Base-by-base conservation (phyloP, 2,329 filamentous ascomycete species). In the Neoarthrinium moseri region DNA sequence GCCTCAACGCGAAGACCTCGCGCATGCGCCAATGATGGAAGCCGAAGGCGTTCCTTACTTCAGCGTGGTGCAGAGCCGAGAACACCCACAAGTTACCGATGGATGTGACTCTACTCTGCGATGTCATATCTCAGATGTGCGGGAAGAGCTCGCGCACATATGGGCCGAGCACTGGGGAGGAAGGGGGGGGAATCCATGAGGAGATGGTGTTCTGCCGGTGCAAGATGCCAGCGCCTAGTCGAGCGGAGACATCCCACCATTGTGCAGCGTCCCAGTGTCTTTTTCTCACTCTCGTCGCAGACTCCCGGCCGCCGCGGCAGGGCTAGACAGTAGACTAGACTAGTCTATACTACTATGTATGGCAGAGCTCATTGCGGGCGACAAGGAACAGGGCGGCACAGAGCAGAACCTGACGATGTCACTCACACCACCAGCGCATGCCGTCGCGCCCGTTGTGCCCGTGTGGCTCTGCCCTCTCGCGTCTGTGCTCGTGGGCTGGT, bases 121-220 rank as follows among this genome's bases (percentile, higher is more conserved):
- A 36, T 36, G 29, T 44, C 41, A 36, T 22, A 44, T 44, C 10
- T 36, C 41, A 44, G 15, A 18, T 33, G 41, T 44, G 41, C 27
- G 37, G n/a, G n/a, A n/a, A n/a, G n/a, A n/a, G n/a, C n/a, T n/a
- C n/a, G n/a, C n/a, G n/a, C n/a, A n/a, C n/a, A n/a, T 29, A 29
- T 29, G 26, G 8, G 26, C 26, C 8, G n/a, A 8, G n/a, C n/a
- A n/a, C 26, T 7, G 26, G n/a, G 26, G 8, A n/a, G 26, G 8
- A 8, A 7, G n/a, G n/a, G 26, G n/a, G n/a, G 26, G 26, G 8
- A 29, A 8, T 29, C 8, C 8, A 29, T 29, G 8, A n/a, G n/a
- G 26, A n/a, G n/a, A 8, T 7, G 26, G n/a, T 8, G 8, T n/a
- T 29, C n/a, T n/a, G 8, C 8, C 26, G n/a, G 26, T 29, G 26